Evolutionary conservation across 805 yeast species (phyloP).

Genomic region (Yarrowia sp.): DNA sequence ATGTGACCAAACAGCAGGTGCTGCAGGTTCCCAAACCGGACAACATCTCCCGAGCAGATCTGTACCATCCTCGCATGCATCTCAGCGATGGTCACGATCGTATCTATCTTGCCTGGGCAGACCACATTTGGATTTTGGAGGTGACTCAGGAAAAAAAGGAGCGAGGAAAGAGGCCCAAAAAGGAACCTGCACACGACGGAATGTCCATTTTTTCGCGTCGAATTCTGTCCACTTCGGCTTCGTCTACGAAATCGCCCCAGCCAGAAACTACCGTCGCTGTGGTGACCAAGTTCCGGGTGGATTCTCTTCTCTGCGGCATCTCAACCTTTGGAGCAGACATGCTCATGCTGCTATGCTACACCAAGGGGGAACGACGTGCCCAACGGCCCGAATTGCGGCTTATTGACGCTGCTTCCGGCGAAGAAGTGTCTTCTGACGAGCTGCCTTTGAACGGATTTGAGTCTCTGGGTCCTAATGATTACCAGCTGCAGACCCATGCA

Average conservation of each 20-base stretch:
- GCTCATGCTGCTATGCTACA: constrained; percentile 56
- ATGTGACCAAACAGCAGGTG: constrained; percentile 48
- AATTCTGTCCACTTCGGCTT: constrained; percentile 27
- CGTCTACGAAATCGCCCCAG: constrained; percentile 27
- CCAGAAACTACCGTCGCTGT: constrained; percentile 35
- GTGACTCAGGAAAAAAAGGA: constrained; percentile 38
- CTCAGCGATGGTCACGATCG: constrained; percentile 54
- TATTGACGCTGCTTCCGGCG: constrained; percentile 60
- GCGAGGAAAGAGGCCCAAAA: neutral
- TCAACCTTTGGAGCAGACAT: constrained; percentile 71
- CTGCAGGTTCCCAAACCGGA: constrained; percentile 55
- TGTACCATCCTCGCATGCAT: constrained; percentile 77
- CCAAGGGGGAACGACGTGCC: constrained; percentile 38
- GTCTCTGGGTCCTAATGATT: constrained; percentile 73
- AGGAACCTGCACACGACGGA: neutral
- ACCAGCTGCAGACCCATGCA: constrained; percentile 51
- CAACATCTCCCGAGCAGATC: constrained; percentile 60
- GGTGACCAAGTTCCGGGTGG: constrained; percentile 42
- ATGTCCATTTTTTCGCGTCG: constrained; percentile 23
- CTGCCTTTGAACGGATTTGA: constrained; percentile 58
- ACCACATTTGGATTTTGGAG: constrained; percentile 67
- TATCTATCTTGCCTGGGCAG: constrained; percentile 78
- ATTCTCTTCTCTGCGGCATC: constrained; percentile 67
- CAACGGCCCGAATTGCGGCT: constrained; percentile 69
- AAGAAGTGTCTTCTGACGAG: constrained; percentile 75